phyloP scores from a whole-genome alignment of 768 basidiomycete species.

The Roridomyces roridus region DNA sequence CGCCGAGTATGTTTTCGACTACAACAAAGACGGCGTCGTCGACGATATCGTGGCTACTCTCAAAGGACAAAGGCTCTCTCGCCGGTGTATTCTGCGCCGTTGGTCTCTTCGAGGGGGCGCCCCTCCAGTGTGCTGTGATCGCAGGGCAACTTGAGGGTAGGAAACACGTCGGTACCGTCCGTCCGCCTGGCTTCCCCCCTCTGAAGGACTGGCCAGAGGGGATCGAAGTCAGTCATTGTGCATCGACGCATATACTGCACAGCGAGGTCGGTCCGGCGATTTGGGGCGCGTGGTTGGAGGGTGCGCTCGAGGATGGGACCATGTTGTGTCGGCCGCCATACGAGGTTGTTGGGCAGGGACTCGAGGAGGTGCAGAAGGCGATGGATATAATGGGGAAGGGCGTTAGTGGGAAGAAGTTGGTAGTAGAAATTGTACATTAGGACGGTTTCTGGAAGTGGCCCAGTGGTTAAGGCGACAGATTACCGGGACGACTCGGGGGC shows the following conservation, averaged over 20 bases:
- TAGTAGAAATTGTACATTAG: background rate
- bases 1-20: slow-evolving; percentile 5
- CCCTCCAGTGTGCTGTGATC: background rate
- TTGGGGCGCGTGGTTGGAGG: background rate
- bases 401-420: slow-evolving; percentile 7
- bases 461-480: too few species aligned
- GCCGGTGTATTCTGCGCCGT: background rate
- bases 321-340: slow-evolving; percentile 4
- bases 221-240: background rate
- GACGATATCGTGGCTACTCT: slow-evolving; percentile 6
- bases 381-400: background rate
- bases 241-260: background rate
- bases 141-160: background rate
- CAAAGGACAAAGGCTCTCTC: background rate
- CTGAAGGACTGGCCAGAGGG: slow-evolving; percentile 6
- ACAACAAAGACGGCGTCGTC: background rate
- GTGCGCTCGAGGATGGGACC: slow-evolving; percentile 1
- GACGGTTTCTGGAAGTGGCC: too few species aligned
- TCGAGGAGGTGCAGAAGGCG: background rate
- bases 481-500: too few species aligned
- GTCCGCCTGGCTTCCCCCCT: background rate
- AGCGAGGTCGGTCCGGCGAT: slow-evolving; percentile 1
- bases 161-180: background rate
- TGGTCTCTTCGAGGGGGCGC: background rate
- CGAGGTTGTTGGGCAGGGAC: slow-evolving; percentile 1